Base-by-base conservation (phyloP, 306 rosid species). In the Cicer yamashitae region DNA sequence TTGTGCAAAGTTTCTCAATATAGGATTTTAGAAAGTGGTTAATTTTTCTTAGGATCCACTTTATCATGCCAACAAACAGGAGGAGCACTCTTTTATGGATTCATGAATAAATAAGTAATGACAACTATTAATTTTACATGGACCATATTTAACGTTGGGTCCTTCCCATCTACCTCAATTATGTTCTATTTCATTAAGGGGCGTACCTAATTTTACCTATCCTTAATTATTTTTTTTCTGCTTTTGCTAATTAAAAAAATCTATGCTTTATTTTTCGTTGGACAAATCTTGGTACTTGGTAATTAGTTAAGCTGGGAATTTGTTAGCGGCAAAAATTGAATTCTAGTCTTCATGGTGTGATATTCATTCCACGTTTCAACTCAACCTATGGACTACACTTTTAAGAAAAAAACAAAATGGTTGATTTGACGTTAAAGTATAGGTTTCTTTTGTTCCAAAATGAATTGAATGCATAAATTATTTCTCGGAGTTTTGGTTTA, bases 81-180 rank as follows among this genome's bases (percentile, higher is more conserved):
- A 52, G 70, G 82, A 45, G 50, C 30, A 38, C 53, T 77, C 56
- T 53, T 14, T 82, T 82, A 82, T 71, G 82, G 59, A 57, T 50
- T 69, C 39, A 20, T 69, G 52, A 45, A 20, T 61, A n/a, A 70
- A 71, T 63, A 76, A 77, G 60, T 82, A 66, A 58, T 56, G 61
- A 46, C 82, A 77, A 71, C 76, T 77, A 71, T 59, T 30, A 6
- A 59, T 77, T 43, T 52, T 76, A 45, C 34, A 45, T 73, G 58
- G 13, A 74, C 37, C 63, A 73, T 67, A 17, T 61, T 60, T 43
- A 65, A 65, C 74, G 14, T 47, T 58, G 48, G 10, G 40, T 74
- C 66, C 58, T 73, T 66, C 50, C 41, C 76, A 80, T 68, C 84
- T 74, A 67, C 76, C 72, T 74, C 71, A 41, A 10, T 80, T 73